Evolutionary conservation across 1,139 yeast genomes (phyloP).

Genomic region (Geotrichum aggregatum): DNA sequence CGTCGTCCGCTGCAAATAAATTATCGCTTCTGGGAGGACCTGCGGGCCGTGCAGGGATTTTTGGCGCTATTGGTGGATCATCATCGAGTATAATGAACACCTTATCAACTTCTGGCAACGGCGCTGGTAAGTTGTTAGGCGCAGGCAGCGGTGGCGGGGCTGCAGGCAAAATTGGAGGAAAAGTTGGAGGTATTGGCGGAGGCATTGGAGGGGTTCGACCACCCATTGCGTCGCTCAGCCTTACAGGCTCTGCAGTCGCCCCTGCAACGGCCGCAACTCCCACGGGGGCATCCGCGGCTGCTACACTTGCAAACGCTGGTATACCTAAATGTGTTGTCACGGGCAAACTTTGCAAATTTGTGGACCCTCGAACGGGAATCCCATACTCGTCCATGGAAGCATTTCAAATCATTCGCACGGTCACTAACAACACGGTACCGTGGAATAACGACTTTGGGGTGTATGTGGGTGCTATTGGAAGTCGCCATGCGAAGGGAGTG

Average conservation of each 20-base stretch:
- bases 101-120: neutral
- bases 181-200: slow-evolving; percentile 7
- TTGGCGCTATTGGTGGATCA: slow-evolving; percentile 9
- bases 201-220: slow-evolving; percentile 11
- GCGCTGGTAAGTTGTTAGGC: slow-evolving; percentile 5
- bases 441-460: slow-evolving; percentile 78
- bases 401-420: slow-evolving; percentile 61
- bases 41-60: slow-evolving; percentile 10
- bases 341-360: slow-evolving; percentile 74
- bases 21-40: neutral
- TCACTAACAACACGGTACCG: slow-evolving; percentile 60
- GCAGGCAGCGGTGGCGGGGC: neutral
- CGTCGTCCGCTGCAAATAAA: neutral
- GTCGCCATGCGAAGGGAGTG: slow-evolving; percentile 75
- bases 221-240: slow-evolving; percentile 13
- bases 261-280: slow-evolving; percentile 23
- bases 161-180: too few relatives aligned
- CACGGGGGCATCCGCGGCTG: slow-evolving; percentile 22
- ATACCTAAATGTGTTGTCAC: slow-evolving; percentile 60
- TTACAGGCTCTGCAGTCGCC: slow-evolving; percentile 15
- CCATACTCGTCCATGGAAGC: slow-evolving; percentile 84
- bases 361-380: slow-evolving; percentile 76
- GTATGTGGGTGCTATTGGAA: slow-evolving; percentile 55
- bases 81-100: slow-evolving; percentile 7
- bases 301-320: slow-evolving; percentile 19